Base-by-base conservation (phyloP, 2,329 filamentous ascomycete species). In the Ophiostoma perfectum region DNA sequence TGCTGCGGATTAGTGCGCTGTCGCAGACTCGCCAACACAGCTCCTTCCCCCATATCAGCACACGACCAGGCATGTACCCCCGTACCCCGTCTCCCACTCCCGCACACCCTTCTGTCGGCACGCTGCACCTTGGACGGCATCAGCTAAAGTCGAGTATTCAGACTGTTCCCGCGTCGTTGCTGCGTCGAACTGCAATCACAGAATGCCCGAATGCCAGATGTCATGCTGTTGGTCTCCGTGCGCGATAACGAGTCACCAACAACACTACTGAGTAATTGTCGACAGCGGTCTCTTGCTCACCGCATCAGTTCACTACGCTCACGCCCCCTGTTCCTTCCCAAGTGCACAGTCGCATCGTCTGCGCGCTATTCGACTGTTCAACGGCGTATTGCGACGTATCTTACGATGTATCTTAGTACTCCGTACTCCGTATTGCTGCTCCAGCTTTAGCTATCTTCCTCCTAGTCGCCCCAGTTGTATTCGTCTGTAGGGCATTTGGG, bases 261-360 rank as follows among this genome's bases (percentile, higher is more conserved):
- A 60, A 9, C 45, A 47, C 9, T 5, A 11, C 49, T 9, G 38
- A 5, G 38, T 45, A 27, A 16, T 12, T 47, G 36, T n/a, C 42
- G 45, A 44, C 65, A 64, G 60, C 63, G 49, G 67, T 62, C 44
- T 49, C 63, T 60, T 39, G 64, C 18, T 68, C 52, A 60, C 67
- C 63, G 52, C 27, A 62, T 45, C 16, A 12, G 64, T 38, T n/a
- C 64, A 66, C 64, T 68, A 68, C 55, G 14, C 39, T 27, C 64
- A 66, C 65, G 44, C 67, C 64, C 64, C 38, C 27, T 45, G 39
- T 38, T 63, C 60, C 16, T 63, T 63, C 60, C 38, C 58, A 16
- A 42, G 38, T n/a, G 38, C 11, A 9, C 42, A 27, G 60, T 63
- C 38, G n/a, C 45, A 16, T 64, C 66, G 44, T 45, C 49, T 44